Base-by-base conservation (phyloP, 2,329 filamentous ascomycete genomes). In the Pseudocercospora macadamiae region DNA sequence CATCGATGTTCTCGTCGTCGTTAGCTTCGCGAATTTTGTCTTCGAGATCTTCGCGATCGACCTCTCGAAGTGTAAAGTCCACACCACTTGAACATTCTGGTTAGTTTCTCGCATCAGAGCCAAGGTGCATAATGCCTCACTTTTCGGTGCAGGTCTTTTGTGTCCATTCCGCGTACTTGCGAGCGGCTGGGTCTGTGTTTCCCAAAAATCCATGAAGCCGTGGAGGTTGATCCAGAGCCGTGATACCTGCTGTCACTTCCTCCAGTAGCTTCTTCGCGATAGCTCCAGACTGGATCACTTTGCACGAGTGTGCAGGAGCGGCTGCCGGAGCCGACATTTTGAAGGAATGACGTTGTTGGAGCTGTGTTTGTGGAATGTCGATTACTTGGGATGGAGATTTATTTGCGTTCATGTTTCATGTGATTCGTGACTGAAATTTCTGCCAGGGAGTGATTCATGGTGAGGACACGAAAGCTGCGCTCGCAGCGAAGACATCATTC, bases 141-240 rank as follows among this genome's bases (percentile, higher is more conserved):
- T 97, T 96, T 75, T 97, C 93, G 76, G 88, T 85, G 76, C 91
- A 96, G 3, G 95, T 97, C 83, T 96, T 97, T 76, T 91, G 90
- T 37, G 93, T 97, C 91, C 91, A 97, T 76, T 97, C 91, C 55
- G 95, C 95, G 74, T 99, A 97, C 80, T 96, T 91, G 68, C 90
- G 82, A 28, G 93, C 93, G 36, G 92, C 91, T 26, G 93, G 91
- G 77, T 99, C 95, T 65, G 85, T 84, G 76, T 96, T 97, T 66
- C 93, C 92, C 57, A 99, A 82, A 77, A 97, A 96, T 59, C 93
- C 95, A 44, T 93, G 90, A 54, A 99, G 83, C 62, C 89, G 87
- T 30, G 95, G 93, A 73, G 87, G 80, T 65, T 84, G 86, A 70
- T 88, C 82, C 48, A 96, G 80, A 64, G 86, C 88, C 70, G 85